Percentiles rank a stretch among this genome's conserved stretches.
Evolutionary conservation across 371 early-diverging fungal species (phyloP).

Genomic region (Rhizopus delemar): DNA sequence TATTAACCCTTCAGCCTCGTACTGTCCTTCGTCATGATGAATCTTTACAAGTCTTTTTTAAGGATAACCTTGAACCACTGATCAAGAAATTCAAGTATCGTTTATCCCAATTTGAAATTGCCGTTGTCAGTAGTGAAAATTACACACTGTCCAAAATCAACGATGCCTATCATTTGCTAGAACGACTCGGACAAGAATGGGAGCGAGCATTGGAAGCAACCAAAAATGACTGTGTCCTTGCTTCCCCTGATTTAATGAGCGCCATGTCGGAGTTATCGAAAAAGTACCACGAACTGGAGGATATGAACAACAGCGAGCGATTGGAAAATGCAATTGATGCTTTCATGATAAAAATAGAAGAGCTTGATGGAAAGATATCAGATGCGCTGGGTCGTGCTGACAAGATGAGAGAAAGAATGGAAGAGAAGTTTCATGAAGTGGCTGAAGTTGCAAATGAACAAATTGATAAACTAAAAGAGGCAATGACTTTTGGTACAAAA

Average conservation of each 20-base stretch:
- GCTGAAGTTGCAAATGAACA: slow-evolving; percentile 44
- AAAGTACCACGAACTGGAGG: slow-evolving; percentile 29
- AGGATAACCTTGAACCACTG: slow-evolving; percentile 42
- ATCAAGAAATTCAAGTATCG: slow-evolving; percentile 47
- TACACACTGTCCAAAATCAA: slow-evolving; percentile 41
- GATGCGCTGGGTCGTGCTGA: slow-evolving; percentile 41
- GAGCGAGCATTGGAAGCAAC: slow-evolving; percentile 29
- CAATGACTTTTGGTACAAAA: slow-evolving; percentile 40
- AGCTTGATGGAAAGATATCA: slow-evolving; percentile 46
- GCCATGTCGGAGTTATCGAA: slow-evolving; percentile 29
- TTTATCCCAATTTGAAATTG: slow-evolving; percentile 41
- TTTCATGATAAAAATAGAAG: slow-evolving; percentile 50
- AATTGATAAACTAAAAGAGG: slow-evolving; percentile 45
- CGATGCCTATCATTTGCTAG: slow-evolving; percentile 32
- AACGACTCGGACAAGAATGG: slow-evolving; percentile 42
- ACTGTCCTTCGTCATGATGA: slow-evolving; percentile 33
- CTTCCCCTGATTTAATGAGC: slow-evolving; percentile 15
- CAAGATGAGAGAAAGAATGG: slow-evolving; percentile 38
- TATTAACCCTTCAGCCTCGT: slow-evolving; percentile 37
- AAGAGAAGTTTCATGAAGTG: slow-evolving; percentile 41
- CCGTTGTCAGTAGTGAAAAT: slow-evolving; percentile 33
- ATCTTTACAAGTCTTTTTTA: slow-evolving; percentile 43
- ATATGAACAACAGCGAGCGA: slow-evolving; percentile 29
- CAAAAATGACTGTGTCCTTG: slow-evolving; percentile 7
- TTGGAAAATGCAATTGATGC: slow-evolving; percentile 51